Evolutionary conservation across 2,329 filamentous ascomycete genomes (phyloP), one percentile per base, ranked within the genome.

Genomic region (Aureobasidium sp.): DNA sequence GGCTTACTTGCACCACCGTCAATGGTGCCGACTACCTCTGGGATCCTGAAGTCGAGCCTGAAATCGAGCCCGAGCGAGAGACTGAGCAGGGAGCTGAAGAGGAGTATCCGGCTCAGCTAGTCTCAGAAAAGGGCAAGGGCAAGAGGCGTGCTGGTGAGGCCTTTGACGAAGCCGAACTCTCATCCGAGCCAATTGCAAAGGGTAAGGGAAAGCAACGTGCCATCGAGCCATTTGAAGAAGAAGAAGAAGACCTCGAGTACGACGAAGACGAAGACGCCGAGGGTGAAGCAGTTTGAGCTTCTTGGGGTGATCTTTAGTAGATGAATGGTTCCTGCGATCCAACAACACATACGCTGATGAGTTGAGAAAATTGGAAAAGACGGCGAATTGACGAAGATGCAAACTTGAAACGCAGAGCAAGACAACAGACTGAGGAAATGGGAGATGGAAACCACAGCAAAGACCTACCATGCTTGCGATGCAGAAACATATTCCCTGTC

Each of bases 1-100:
- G 80, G 67, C 69, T 82, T 55, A 80, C 79, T 0, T 80, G 78
- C 66, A 71, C 70, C 13, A 69, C 73, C 12, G 71, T 82, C 47
- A 67, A 71, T 75, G 52, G 52, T n/a, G 57, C 23, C 26, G 55
- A 64, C 29, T 60, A 56, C 26, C 27, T 44, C n/a, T 62, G 47
- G 44, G 53, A 58, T 36, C n/a, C 37, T 6, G 62, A 53, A 15
- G 62, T 55, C 13, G 61, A 63, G 9, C 58, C 53, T 10, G 61
- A 63, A 5, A 52, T 48, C 9, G 62, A 63, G 44, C 7, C 26
- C 13, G 46, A 48, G 15, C 46, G 32, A 26, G 46, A 48, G 8
- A 7, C 26, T 8, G 44, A 47, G 26, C 12, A 15, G 6, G 44
- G 44, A 3, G 44, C 44, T 29, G 44, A 47, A 9, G 23, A 47